Conservation (phyloP, 148 eudicot genomes). For the Euryodendron excelsum region DNA sequence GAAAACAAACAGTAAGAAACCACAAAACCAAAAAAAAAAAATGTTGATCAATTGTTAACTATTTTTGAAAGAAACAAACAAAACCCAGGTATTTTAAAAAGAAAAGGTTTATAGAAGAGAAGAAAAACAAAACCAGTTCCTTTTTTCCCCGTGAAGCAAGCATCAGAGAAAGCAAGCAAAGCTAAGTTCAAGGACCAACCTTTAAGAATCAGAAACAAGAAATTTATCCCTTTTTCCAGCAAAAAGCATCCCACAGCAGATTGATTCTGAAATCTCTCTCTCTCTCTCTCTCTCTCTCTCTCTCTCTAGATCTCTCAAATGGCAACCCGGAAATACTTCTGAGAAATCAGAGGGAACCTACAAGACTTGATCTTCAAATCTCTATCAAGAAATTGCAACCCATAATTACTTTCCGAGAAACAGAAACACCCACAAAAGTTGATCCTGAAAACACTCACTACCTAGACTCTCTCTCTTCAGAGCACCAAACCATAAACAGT, state of each 20-base stretch:
- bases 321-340: background rate
- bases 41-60: background rate
- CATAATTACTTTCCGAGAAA: constrained; percentile 5
- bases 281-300: background rate
- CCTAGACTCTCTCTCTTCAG: background rate
- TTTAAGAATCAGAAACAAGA: constrained; percentile 40
- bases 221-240: constrained; percentile 28
- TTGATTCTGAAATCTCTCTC: background rate
- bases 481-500: too few relatives aligned
- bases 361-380: background rate
- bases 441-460: background rate
- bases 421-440: background rate
- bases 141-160: constrained; percentile 2
- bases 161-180: constrained; percentile 16
- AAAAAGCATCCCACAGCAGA: constrained; percentile 25
- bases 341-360: background rate
- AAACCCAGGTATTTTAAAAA: background rate
- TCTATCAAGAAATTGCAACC: background rate
- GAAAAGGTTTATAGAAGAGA: background rate
- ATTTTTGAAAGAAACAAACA: background rate
- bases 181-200: constrained; percentile 39
- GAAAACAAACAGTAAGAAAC: constrained; percentile 12
- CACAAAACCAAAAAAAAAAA: constrained; percentile 15
- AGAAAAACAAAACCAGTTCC: background rate
- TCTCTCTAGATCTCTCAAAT: too few relatives aligned